Percentiles rank a stretch among this genome's conserved stretches.
Conservation (phyloP, 257 asterid genomes). For the Gentiana macrophylla region DNA sequence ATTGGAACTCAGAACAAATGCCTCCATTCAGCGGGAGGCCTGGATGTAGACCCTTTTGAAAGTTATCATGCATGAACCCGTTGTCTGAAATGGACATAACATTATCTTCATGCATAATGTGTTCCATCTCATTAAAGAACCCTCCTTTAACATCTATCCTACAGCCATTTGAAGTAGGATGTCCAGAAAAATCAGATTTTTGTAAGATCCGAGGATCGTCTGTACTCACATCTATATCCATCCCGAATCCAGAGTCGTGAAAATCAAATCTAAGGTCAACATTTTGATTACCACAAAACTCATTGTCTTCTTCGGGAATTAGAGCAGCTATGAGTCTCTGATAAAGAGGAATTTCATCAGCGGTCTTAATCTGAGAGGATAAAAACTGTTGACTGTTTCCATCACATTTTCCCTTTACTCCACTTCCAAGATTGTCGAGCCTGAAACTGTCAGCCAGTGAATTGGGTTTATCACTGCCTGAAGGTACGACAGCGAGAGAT, state of each 20-base stretch:
- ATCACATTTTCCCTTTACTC: slow-evolving; percentile 32
- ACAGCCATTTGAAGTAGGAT: slow-evolving; percentile 44
- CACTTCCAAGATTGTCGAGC: slow-evolving; percentile 35
- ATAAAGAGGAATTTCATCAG: slow-evolving; percentile 44
- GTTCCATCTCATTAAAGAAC: slow-evolving; percentile 31
- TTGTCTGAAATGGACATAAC: slow-evolving; percentile 16
- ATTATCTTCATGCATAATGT: slow-evolving; percentile 19
- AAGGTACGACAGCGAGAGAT: slow-evolving; percentile 28
- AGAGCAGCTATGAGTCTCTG: slow-evolving; percentile 82
- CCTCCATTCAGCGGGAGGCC: slow-evolving; percentile 32
- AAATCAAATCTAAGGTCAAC: slow-evolving; percentile 20
- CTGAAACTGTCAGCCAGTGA: slow-evolving; percentile 30
- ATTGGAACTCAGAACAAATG: slow-evolving; percentile 51
- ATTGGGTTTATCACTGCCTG: slow-evolving; percentile 40
- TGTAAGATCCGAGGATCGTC: slow-evolving; percentile 32
- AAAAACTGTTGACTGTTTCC: slow-evolving; percentile 40
- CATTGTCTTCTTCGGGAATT: slow-evolving; percentile 55
- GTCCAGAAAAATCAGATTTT: slow-evolving; percentile 31
- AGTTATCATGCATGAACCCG: slow-evolving; percentile 32
- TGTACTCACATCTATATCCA: slow-evolving; percentile 36
- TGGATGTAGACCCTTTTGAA: slow-evolving; percentile 33
- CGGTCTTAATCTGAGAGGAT: slow-evolving; percentile 31
- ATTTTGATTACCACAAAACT: slow-evolving; percentile 27
- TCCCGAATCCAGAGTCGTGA: slow-evolving; percentile 41
- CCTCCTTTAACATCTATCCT: slow-evolving; percentile 33